A percentile compares a stretch with the other conserved stretches of the same genome.
Evolutionary conservation across 2,329 filamentous ascomycete genomes (phyloP).

Genomic region (Dothistroma septosporum): DNA sequence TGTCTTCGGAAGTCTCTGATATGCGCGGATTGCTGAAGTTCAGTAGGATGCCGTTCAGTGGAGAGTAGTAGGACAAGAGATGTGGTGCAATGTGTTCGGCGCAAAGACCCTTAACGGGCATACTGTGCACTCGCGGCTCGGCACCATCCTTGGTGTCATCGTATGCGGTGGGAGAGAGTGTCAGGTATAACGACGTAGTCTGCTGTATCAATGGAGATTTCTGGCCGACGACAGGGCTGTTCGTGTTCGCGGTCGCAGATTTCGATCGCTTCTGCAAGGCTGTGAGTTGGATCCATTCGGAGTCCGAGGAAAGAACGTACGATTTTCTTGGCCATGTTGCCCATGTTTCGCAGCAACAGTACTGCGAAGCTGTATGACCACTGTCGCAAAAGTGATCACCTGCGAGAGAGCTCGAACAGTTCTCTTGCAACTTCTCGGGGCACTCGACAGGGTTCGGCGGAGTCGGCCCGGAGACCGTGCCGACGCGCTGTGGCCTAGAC

Average conservation of each 20-base stretch:
- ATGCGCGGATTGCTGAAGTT: constrained; percentile 67
- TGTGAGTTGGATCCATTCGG: neutral
- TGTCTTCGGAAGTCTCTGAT: constrained; percentile 43
- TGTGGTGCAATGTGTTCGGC: constrained; percentile 72
- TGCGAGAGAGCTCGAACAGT: neutral
- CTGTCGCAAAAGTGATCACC: neutral
- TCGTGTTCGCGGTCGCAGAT: neutral
- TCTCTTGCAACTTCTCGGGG: neutral
- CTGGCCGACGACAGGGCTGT: neutral
- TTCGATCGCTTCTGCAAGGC: neutral
- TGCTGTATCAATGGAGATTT: constrained; percentile 71
- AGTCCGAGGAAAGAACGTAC: neutral
- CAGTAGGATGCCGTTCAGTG: constrained; percentile 69
- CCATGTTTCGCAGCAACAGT: neutral
- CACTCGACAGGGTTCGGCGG: neutral
- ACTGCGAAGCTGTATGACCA: neutral
- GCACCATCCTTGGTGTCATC: neutral
- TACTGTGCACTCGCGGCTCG: constrained; percentile 35
- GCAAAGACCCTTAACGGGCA: constrained; percentile 66
- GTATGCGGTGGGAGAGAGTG: constrained; percentile 68
- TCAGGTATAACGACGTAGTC: constrained; percentile 74
- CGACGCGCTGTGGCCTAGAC: no score
- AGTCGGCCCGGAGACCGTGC: neutral
- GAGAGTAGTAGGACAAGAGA: constrained; percentile 70
- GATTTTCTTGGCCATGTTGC: constrained; percentile 2